Base-by-base conservation (phyloP, 768 basidiomycete species). In the Hydnum rufescens region DNA sequence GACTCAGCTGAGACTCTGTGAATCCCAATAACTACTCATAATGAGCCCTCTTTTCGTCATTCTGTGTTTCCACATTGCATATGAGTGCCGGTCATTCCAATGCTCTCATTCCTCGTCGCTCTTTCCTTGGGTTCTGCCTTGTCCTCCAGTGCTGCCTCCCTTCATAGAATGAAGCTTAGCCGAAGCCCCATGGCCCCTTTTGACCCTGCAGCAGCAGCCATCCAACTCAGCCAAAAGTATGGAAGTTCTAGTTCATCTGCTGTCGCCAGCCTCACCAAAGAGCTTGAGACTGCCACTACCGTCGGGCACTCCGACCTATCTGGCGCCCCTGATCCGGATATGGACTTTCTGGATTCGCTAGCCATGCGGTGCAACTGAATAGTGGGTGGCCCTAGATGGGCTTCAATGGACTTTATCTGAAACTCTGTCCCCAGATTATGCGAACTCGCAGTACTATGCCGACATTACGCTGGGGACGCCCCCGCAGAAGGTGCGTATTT, bases 381-480 rank as follows among this genome's bases (percentile, higher is more conserved):
- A 39, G 36, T 39, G 36, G 22, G 36, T 39, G n/a, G n/a, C n/a
- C n/a, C n/a, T n/a, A n/a, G n/a, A n/a, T 39, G 1, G 36, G 22
- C 13, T 13, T 39, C 13, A 13, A 39, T 13, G 13, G 22, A 39
- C 13, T 13, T 39, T 39, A 39, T 39, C 1, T 22, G 22, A 39
- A 39, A 0, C 36, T 39, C 36, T 13, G 36, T 1, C 8, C 46
- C 1, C 56, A 67, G 66, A 68, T 62, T 69, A 66, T 63, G 61
- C 65, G 57, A 71, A 71, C 60, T 66, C 68, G 42, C 67, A 70
- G 59, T 69, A 71, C 64, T 71, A 64, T 39, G 64, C 67, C 31
- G 64, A 65, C 25, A 70, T 70, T 59, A 61, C 64, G 2, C 57
- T 69, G 51, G 68, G 68, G 32, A 68, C 65, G 3, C 68, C 68